These are phyloP conservation scores for Vaccinium myrtillus DNA, from an alignment of 148 eudicot genomes.

Conservation along the genomic window DNA sequence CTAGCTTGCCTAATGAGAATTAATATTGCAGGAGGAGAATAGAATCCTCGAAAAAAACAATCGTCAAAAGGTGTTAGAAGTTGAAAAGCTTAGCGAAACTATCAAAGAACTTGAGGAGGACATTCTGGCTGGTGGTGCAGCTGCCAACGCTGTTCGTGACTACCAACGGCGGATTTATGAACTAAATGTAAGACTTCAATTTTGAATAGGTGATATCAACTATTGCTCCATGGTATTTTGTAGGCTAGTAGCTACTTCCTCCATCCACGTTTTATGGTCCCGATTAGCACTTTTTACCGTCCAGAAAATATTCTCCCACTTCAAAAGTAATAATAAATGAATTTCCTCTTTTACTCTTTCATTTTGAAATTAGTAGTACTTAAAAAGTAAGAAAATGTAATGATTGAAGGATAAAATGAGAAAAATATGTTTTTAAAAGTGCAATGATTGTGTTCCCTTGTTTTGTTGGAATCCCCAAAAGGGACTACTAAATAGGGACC, in stretches of 20 bases:
- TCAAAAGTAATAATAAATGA: no score
- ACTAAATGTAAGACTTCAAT: constrained; percentile 47
- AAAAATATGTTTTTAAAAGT: no score
- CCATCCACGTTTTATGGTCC: no score
- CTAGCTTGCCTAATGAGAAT: neutral
- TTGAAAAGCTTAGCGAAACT: constrained; percentile 76
- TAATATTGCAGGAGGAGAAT: constrained; percentile 60
- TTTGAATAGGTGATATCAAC: neutral
- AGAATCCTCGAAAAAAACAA: constrained; percentile 77
- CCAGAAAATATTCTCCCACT: no score
- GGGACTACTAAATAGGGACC: no score
- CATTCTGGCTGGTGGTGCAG: constrained; percentile 74
- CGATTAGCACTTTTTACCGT: no score
- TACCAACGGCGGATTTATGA: constrained; percentile 64
- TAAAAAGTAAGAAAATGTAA: no score
- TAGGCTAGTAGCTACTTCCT: neutral
- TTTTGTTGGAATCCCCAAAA: no score
- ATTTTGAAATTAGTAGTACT: no score
- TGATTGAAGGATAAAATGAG: no score
- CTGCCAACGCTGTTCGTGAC: constrained; percentile 82
- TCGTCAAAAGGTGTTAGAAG: constrained; percentile 81
- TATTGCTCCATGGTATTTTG: neutral
- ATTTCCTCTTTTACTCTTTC: no score
- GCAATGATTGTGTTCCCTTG: no score
- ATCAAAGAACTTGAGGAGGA: constrained; percentile 88